Evolutionary conservation across 2,329 filamentous ascomycete genomes (phyloP).

Genomic region (Aspergillus fijiensis): DNA sequence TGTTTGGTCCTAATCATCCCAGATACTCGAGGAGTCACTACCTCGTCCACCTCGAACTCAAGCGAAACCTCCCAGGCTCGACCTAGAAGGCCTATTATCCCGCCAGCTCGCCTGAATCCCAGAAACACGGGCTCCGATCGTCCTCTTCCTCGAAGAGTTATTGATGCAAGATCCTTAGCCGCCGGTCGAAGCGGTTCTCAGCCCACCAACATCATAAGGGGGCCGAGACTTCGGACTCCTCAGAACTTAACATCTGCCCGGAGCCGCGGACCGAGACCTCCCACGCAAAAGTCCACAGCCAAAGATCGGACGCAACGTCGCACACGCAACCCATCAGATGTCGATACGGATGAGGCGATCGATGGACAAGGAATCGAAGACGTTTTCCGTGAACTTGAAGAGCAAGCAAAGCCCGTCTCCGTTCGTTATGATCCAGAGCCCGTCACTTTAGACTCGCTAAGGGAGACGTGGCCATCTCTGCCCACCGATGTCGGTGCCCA

Average conservation of each 20-base stretch:
- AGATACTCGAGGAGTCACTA: background rate
- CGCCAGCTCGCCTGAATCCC: slow-evolving; percentile 21
- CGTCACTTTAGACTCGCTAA: slow-evolving; percentile 33
- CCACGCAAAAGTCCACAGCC: slow-evolving; percentile 10
- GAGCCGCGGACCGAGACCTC: slow-evolving; percentile 23
- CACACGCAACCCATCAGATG: slow-evolving; percentile 17
- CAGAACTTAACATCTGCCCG: slow-evolving; percentile 19
- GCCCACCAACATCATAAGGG: slow-evolving; percentile 34
- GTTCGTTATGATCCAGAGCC: slow-evolving; percentile 37
- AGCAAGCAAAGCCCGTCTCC: slow-evolving; percentile 31
- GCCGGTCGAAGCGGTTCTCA: slow-evolving; percentile 29
- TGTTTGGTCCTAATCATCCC: background rate
- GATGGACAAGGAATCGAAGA: slow-evolving; percentile 29
- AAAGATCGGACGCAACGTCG: slow-evolving; percentile 17
- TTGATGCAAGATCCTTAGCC: slow-evolving; percentile 41
- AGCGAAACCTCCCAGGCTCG: background rate
- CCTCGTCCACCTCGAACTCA: background rate
- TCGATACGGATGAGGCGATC: slow-evolving; percentile 25
- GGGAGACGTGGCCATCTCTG: slow-evolving; percentile 42
- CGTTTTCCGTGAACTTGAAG: slow-evolving; percentile 30
- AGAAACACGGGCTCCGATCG: slow-evolving; percentile 19
- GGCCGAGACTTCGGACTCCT: slow-evolving; percentile 25
- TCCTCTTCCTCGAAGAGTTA: slow-evolving; percentile 26
- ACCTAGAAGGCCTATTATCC: slow-evolving; percentile 13
- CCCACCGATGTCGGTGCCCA: slow-evolving; percentile 31